Conservation (phyloP, 1,284 basidiomycete genomes). For the Afroboletus lepidellus region DNA sequence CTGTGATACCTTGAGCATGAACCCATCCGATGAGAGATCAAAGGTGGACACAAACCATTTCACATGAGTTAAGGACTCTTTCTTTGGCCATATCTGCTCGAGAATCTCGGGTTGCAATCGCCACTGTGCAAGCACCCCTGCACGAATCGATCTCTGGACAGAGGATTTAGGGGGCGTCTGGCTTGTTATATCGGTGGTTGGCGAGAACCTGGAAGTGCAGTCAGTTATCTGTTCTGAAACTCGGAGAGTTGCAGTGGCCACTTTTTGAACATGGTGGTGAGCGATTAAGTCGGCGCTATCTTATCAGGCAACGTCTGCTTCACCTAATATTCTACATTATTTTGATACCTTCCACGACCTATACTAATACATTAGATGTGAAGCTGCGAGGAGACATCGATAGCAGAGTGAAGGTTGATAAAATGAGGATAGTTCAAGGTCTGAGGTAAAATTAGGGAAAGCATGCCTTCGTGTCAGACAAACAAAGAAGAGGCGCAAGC, state of each 20-base stretch:
- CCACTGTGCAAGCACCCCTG: constrained; percentile 81
- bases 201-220: constrained; percentile 62
- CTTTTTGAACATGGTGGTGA: constrained; percentile 37
- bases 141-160: constrained; percentile 86
- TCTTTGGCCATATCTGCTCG: constrained; percentile 98
- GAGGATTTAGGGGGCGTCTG: constrained; percentile 96
- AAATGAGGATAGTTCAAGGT: constrained; percentile 32
- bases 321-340: constrained; percentile 31
- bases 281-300: constrained; percentile 10
- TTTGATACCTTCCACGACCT: constrained; percentile 30
- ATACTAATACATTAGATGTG: constrained; percentile 41
- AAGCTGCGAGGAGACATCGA: constrained; percentile 31
- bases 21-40: too few relatives aligned
- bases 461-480: constrained; percentile 22
- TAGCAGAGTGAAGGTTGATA: constrained; percentile 30
- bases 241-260: constrained; percentile 1
- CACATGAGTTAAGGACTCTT: constrained; percentile 88
- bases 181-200: constrained; percentile 85
- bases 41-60: constrained; percentile 75
- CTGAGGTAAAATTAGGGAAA: constrained; percentile 19
- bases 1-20: too few relatives aligned
- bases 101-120: constrained; percentile 78
- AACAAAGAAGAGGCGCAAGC: constrained; percentile 12
- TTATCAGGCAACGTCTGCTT: constrained; percentile 17
- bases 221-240: constrained; percentile 9